Evolutionary conservation across 1,139 yeast species (phyloP).

Genomic region (Meyerozyma sp.): DNA sequence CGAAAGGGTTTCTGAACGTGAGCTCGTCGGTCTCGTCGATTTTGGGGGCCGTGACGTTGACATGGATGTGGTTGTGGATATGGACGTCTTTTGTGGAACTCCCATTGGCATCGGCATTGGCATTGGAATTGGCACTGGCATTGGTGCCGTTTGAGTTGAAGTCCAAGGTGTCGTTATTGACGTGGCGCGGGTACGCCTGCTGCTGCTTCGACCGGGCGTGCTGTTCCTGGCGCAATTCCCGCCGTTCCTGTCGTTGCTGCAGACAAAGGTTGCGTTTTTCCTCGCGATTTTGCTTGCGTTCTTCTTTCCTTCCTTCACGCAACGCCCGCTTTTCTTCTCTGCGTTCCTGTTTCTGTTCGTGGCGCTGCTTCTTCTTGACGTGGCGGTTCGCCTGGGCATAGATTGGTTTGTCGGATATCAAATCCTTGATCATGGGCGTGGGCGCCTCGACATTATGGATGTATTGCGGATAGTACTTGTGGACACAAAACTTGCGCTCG

Average conservation of each 20-base stretch:
- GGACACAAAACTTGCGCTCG: constrained; percentile 29
- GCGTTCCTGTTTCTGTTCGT: constrained; percentile 4
- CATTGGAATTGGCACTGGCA: not conserved
- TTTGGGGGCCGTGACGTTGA: not conserved
- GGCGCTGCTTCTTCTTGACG: constrained; percentile 15
- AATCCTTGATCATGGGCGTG: constrained; percentile 32
- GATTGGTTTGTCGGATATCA: constrained; percentile 37
- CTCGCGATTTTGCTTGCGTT: constrained; percentile 6
- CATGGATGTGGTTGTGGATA: not conserved
- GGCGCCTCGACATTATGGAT: constrained; percentile 35
- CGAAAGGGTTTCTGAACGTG: constrained; percentile 7
- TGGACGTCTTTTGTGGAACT: constrained; percentile 1
- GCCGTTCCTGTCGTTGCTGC: constrained; percentile 4
- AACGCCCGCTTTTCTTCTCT: constrained; percentile 1
- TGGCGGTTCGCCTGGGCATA: constrained; percentile 35
- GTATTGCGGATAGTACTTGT: constrained; percentile 36
- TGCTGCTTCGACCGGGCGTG: not conserved
- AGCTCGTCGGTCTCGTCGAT: not conserved
- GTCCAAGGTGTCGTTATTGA: not conserved
- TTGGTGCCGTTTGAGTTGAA: constrained; percentile 1
- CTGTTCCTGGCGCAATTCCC: not conserved
- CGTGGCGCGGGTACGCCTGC: not conserved
- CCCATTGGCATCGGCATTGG: no score
- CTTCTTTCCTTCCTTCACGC: constrained; percentile 7
- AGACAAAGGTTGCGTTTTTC: not conserved